Base-by-base conservation (phyloP, 208 protist species). In the Porcisia hertigi region DNA sequence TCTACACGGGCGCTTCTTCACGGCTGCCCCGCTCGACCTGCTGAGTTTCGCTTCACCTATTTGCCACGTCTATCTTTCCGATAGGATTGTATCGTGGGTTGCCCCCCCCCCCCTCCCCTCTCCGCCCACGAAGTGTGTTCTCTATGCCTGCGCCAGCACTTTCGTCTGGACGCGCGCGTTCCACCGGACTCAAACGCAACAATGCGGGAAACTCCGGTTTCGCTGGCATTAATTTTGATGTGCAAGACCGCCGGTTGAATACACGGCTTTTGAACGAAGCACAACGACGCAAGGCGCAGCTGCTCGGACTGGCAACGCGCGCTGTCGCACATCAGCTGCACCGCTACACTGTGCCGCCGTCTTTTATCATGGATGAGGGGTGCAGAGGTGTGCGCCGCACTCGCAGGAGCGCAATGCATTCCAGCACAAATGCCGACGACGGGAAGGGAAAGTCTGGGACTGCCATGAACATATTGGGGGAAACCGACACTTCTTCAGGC, bases 241-340 rank as follows among this genome's bases (percentile, higher is more conserved):
- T 95, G 34, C 91, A 93, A 74, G 88, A 91, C 36, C 84, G 91
- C 20, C 88, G 91, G n/a, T 71, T 86, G 57, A 86, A 91, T 59
- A 83, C 86, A 9, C 87, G 88, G 1, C 76, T 91, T 2, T 74
- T 92, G 34, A 77, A 85, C 55, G 85, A 89, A 59, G 88, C 72
- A 0, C 80, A 87, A 69, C 76, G 88, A 49, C 82, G 87, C 39
- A 88, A 88, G 41, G 86, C 86, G 6, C 85, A 86, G n/a, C 79
- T 95, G 60, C 65, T 92, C 18, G 69, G 83, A 12, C 77, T 95
- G 54, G 85, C 71, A 60, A 76, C 79, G 30, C 34, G 57, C 16
- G 88, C 92, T 59, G 86, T 95, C 41, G 91, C 87, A 1, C 74
- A 71, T 36, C 87, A 88, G 18, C 80, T 92, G 43, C 71, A 87